Conservation (phyloP, 1,284 basidiomycete species). For the Sutorius eximius region DNA sequence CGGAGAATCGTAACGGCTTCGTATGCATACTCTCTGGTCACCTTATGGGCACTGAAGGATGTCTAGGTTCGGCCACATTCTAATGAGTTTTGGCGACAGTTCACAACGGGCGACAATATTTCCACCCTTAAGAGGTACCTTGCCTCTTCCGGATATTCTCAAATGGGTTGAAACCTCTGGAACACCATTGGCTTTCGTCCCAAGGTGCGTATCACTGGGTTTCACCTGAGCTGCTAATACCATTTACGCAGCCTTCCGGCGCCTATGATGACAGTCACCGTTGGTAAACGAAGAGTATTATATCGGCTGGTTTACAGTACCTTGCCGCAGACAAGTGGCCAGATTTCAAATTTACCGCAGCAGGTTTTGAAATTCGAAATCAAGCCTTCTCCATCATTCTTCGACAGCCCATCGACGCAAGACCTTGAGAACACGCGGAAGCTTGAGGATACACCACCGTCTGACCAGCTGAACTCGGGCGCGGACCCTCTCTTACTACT, state of each 20-base stretch:
- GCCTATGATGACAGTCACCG: slow-evolving; percentile 38
- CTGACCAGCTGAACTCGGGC: neutral
- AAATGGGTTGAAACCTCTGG: slow-evolving; percentile 46
- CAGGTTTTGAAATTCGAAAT: slow-evolving; percentile 42
- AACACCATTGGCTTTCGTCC: slow-evolving; percentile 46
- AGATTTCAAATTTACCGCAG: slow-evolving; percentile 10
- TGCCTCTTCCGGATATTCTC: slow-evolving; percentile 44
- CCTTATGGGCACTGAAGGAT: slow-evolving; percentile 13
- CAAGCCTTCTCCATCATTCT: slow-evolving; percentile 18
- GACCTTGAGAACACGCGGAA: neutral
- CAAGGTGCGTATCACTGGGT: slow-evolving; percentile 45
- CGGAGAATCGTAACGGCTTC: slow-evolving; percentile 43
- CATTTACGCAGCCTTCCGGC: slow-evolving; percentile 46
- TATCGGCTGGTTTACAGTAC: slow-evolving; percentile 60
- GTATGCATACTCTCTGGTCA: slow-evolving; percentile 32
- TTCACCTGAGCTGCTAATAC: slow-evolving; percentile 2
- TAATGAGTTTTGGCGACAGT: slow-evolving; percentile 43
- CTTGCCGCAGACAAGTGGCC: slow-evolving; percentile 19
- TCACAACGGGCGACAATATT: slow-evolving; percentile 40
- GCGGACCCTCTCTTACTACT: neutral
- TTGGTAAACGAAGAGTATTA: slow-evolving; percentile 41
- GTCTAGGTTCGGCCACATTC: slow-evolving; percentile 56
- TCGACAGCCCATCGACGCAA: neutral
- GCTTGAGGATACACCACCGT: neutral
- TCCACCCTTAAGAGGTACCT: slow-evolving; percentile 52